Percentiles rank a stretch among this genome's conserved stretches.
These are phyloP conservation scores for Ophiobolus disseminans DNA, from an alignment of 2,329 filamentous ascomycete species.

Conservation along the genomic window DNA sequence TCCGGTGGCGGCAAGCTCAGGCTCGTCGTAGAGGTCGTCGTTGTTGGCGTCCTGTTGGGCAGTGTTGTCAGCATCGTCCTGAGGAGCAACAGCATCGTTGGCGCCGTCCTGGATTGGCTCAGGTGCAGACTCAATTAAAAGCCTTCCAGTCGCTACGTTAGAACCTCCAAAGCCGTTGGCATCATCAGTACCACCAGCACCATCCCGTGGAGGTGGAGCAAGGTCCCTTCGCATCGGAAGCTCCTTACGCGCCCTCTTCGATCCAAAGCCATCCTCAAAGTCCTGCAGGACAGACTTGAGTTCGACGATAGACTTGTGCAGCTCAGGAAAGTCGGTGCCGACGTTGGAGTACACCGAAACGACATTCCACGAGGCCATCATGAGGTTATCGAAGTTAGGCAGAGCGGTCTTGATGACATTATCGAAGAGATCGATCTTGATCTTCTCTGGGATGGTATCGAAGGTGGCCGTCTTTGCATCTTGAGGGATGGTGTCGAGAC, in stretches of 20 bases:
- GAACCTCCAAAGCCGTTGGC: too few species aligned
- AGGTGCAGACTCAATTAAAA: not conserved
- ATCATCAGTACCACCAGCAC: too few species aligned
- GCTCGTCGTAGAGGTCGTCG: not conserved
- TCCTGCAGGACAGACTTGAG: slow-evolving; percentile 36
- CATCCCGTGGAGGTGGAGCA: not conserved
- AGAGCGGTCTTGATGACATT: slow-evolving; percentile 32
- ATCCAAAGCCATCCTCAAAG: slow-evolving; percentile 26
- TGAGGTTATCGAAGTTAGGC: slow-evolving; percentile 39
- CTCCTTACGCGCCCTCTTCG: slow-evolving; percentile 3
- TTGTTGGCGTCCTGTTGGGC: too few species aligned
- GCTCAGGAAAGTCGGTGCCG: slow-evolving; percentile 34
- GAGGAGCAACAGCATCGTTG: too few species aligned
- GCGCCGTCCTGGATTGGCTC: too few species aligned
- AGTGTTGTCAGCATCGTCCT: too few species aligned
- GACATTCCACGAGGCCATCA: slow-evolving; percentile 43
- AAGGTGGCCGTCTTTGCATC: slow-evolving; percentile 30
- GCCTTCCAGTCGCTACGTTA: too few species aligned
- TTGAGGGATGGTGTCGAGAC: slow-evolving; percentile 31
- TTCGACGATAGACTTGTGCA: slow-evolving; percentile 33
- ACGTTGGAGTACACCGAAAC: slow-evolving; percentile 35
- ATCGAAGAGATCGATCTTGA: slow-evolving; percentile 40
- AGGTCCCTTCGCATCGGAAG: slow-evolving; percentile 6
- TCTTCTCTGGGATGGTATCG: slow-evolving; percentile 25
- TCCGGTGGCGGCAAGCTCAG: too few species aligned